Conservation (phyloP, 495 filamentous ascomycete genomes). For the Tetracladium marchalianum region DNA sequence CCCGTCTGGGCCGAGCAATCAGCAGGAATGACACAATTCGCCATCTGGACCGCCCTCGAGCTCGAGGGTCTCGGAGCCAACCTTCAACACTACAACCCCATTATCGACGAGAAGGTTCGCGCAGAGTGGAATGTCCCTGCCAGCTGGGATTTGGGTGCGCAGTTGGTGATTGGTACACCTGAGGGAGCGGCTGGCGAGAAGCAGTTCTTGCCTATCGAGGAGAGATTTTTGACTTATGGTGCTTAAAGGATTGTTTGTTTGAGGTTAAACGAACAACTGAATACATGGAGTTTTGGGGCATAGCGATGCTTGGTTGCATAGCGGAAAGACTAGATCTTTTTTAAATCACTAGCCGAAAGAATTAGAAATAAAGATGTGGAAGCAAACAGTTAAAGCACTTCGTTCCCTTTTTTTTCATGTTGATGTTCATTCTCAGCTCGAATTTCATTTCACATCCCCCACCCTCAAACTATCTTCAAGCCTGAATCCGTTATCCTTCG, state of each 20-base stretch:
- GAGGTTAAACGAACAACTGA: too few relatives aligned
- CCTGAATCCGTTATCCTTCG: too few relatives aligned
- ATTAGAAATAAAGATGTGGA: too few relatives aligned
- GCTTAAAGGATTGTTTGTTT: slow-evolving; percentile 4
- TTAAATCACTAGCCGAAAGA: too few relatives aligned
- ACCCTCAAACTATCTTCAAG: too few relatives aligned
- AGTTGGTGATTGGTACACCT: slow-evolving; percentile 53
- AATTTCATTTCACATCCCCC: too few relatives aligned
- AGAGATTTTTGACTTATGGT: slow-evolving; percentile 16
- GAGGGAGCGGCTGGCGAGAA: slow-evolving; percentile 40
- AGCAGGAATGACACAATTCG: slow-evolving; percentile 57
- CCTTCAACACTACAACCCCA: slow-evolving; percentile 67
- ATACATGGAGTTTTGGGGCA: too few relatives aligned
- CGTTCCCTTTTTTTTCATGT: too few relatives aligned
- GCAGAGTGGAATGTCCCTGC: slow-evolving; percentile 46
- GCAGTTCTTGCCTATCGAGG: slow-evolving; percentile 41
- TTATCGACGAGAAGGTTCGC: slow-evolving; percentile 48
- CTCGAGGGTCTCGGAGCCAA: slow-evolving; percentile 62
- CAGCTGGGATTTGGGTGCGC: slow-evolving; percentile 50
- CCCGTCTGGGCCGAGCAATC: slow-evolving; percentile 51
- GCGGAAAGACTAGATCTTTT: too few relatives aligned
- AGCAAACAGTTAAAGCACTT: too few relatives aligned
- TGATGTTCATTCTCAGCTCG: too few relatives aligned
- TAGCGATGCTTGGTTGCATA: too few relatives aligned
- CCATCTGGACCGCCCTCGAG: slow-evolving; percentile 56